These are phyloP conservation scores for Nothomitra cinnamomea DNA, from an alignment of 2,329 filamentous ascomycete species.

Conservation along the genomic window DNA sequence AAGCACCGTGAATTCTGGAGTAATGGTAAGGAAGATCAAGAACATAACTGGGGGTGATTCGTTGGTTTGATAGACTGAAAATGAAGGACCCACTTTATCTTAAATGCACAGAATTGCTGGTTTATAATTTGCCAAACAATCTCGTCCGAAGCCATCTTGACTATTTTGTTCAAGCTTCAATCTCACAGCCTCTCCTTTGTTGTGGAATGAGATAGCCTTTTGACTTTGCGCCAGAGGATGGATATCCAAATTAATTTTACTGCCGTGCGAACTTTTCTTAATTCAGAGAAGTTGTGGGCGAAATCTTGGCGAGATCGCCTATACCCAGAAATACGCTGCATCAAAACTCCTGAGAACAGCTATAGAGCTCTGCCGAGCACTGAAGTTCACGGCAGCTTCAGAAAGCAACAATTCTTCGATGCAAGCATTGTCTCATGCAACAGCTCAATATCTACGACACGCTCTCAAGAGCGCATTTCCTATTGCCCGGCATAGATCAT, in stretches of 20 bases:
- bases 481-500: background rate
- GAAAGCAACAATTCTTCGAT: background rate
- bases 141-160: conserved; percentile 73
- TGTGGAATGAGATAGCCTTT: no score
- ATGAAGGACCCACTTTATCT: conserved; percentile 65
- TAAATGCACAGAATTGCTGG: conserved; percentile 88
- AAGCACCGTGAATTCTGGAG: background rate
- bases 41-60: no score
- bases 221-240: no score
- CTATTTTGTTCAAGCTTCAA: no score
- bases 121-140: conserved; percentile 97
- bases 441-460: background rate
- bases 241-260: no score
- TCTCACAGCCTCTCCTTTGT: no score
- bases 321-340: background rate
- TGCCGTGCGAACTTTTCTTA: background rate
- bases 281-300: background rate
- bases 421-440: conserved; percentile 1
- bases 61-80: no score
- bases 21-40: no score
- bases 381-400: background rate
- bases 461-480: background rate
- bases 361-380: background rate
- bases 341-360: background rate
- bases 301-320: background rate